phyloP scores from a whole-genome alignment of 352 stramenopile genomes.

The Saprolegnia diclina region DNA sequence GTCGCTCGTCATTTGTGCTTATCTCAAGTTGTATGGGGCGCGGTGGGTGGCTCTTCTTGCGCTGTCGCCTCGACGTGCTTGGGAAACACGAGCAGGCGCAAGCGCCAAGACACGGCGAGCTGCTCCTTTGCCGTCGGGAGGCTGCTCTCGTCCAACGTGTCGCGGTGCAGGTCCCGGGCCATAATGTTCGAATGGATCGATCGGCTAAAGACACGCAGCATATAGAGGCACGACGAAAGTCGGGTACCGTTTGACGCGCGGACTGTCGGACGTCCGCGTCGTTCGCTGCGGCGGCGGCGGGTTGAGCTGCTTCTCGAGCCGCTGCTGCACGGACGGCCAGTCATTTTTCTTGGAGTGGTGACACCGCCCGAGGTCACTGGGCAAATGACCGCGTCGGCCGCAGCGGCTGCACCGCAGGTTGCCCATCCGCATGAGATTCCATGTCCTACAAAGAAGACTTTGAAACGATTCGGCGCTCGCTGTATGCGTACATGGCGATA shows the following conservation, averaged over 20 bases:
- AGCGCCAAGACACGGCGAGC: slow-evolving; percentile 29
- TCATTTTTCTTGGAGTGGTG: slow-evolving; percentile 27
- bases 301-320: slow-evolving; percentile 22
- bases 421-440: slow-evolving; percentile 71
- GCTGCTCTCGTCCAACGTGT: slow-evolving; percentile 59
- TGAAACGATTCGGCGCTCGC: not conserved
- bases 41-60: not conserved
- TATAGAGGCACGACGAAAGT: not conserved
- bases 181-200: slow-evolving; percentile 8
- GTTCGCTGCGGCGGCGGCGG: not conserved
- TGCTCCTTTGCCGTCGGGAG: slow-evolving; percentile 53
- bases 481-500: slow-evolving; percentile 52
- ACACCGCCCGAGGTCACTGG: slow-evolving; percentile 45
- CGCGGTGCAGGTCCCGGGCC: slow-evolving; percentile 29
- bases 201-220: slow-evolving; percentile 22
- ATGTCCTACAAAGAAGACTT: slow-evolving; percentile 38
- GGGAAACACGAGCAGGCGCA: slow-evolving; percentile 15
- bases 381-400: slow-evolving; percentile 47
- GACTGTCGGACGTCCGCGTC: not conserved
- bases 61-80: not conserved
- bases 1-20: too few relatives aligned
- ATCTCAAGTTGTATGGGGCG: not conserved
- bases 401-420: slow-evolving; percentile 55
- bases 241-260: not conserved
- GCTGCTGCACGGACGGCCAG: slow-evolving; percentile 5